phyloP scores from a whole-genome alignment of 768 basidiomycete genomes.

The Lentinula sp. region DNA sequence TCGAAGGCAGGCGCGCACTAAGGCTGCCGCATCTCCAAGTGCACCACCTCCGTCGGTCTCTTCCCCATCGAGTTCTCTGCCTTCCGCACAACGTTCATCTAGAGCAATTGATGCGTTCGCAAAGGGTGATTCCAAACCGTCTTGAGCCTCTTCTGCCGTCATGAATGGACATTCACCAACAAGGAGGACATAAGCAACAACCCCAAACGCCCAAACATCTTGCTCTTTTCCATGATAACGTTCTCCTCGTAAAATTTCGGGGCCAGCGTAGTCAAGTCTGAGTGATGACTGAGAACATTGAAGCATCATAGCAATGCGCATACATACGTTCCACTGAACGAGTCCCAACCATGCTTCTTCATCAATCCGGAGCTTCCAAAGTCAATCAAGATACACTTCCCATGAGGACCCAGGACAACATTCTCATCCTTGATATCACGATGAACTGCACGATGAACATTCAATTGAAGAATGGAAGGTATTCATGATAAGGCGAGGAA shows the following conservation, averaged over 20 bases:
- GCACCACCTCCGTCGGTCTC: conserved; percentile 81
- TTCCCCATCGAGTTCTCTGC: conserved; percentile 64
- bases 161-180: conserved; percentile 90
- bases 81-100: conserved; percentile 76
- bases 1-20: conserved; percentile 80
- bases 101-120: conserved; percentile 69
- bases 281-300: conserved; percentile 3
- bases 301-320: conserved; percentile 3
- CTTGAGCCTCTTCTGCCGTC: conserved; percentile 87
- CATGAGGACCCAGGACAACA: conserved; percentile 74
- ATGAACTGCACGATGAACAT: conserved; percentile 52
- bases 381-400: conserved; percentile 89
- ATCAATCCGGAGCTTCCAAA: conserved; percentile 91
- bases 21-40: conserved; percentile 76
- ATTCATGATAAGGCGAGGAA: neutral
- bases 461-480: conserved; percentile 7
- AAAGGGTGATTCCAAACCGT: conserved; percentile 71
- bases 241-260: conserved; percentile 93
- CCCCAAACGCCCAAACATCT: conserved; percentile 97
- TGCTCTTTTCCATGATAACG: conserved; percentile 95
- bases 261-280: conserved; percentile 91
- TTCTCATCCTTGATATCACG: conserved; percentile 99
- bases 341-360: conserved; percentile 83
- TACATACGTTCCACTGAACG: conserved; percentile 88
- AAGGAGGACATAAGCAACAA: conserved; percentile 92